Conservation (phyloP, 2,329 filamentous ascomycete genomes). For the Trichoderma guizhouense region DNA sequence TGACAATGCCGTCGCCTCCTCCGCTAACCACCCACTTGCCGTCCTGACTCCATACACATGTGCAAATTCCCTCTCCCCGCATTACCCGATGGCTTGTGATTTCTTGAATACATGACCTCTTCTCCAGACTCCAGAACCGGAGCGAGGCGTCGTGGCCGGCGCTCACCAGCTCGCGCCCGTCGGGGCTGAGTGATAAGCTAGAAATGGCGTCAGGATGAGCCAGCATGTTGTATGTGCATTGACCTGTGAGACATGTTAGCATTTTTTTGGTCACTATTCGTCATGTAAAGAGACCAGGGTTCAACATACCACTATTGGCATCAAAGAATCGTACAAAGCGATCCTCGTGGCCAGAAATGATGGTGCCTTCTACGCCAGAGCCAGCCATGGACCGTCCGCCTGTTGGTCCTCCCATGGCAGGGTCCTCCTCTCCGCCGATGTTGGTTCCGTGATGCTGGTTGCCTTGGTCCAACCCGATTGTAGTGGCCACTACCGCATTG, state of each 20-base stretch:
- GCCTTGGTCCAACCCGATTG: constrained; percentile 71
- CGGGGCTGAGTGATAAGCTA: constrained; percentile 83
- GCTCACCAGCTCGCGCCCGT: constrained; percentile 90
- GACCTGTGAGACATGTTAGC: constrained; percentile 55
- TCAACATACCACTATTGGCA: constrained; percentile 87
- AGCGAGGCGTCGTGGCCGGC: constrained; percentile 94
- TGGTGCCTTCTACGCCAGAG: constrained; percentile 82
- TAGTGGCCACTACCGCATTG: constrained; percentile 87
- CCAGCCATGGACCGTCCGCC: constrained; percentile 62
- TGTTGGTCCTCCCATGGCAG: constrained; percentile 71
- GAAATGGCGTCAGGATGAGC: constrained; percentile 93
- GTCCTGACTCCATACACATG: constrained; percentile 93
- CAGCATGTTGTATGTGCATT: constrained; percentile 99
- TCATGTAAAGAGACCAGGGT: constrained; percentile 24
- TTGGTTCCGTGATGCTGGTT: constrained; percentile 51
- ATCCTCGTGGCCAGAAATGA: constrained; percentile 96
- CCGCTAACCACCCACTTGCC: constrained; percentile 92
- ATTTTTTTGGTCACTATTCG: background rate
- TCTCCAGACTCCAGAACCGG: constrained; percentile 96
- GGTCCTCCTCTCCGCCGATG: constrained; percentile 69
- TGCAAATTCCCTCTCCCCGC: constrained; percentile 92
- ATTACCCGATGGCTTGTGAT: constrained; percentile 90
- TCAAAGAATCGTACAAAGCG: constrained; percentile 96
- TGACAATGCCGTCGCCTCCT: constrained; percentile 92
- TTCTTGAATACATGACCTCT: constrained; percentile 91